Percentiles rank a stretch among this genome's conserved stretches.
Conservation (phyloP, 1,284 basidiomycete genomes). For the Ganoderma multipileum region DNA sequence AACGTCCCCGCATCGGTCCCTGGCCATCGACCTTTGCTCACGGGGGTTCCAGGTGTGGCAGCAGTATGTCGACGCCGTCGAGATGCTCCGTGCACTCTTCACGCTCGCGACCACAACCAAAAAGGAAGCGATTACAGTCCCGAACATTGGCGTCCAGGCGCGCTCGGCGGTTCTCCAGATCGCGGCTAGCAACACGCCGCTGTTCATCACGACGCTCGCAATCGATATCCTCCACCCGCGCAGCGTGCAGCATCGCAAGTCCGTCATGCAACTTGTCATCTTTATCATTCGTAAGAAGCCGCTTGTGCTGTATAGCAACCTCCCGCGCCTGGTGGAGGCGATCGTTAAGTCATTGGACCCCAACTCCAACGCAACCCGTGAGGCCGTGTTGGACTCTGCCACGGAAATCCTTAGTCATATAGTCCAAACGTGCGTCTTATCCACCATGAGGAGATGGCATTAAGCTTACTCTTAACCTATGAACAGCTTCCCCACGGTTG, state of each 20-base stretch:
- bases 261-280: slow-evolving; percentile 92
- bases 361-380: slow-evolving; percentile 82
- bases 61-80: slow-evolving; percentile 91
- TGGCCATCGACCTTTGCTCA: slow-evolving; percentile 91
- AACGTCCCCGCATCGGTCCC: slow-evolving; percentile 64
- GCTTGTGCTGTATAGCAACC: slow-evolving; percentile 83
- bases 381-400: slow-evolving; percentile 89
- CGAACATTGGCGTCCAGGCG: slow-evolving; percentile 72
- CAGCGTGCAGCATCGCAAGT: slow-evolving; percentile 81
- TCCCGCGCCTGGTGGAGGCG: slow-evolving; percentile 91
- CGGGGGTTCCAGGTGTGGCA: slow-evolving; percentile 95
- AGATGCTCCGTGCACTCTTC: slow-evolving; percentile 88
- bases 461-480: not conserved
- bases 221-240: slow-evolving; percentile 90
- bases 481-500: slow-evolving; percentile 87
- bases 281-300: slow-evolving; percentile 95
- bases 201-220: slow-evolving; percentile 96
- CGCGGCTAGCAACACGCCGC: slow-evolving; percentile 81
- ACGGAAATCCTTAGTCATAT: slow-evolving; percentile 93
- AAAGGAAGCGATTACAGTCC: slow-evolving; percentile 71
- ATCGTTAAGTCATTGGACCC: slow-evolving; percentile 98
- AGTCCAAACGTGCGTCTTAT: slow-evolving; percentile 77
- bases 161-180: slow-evolving; percentile 86
- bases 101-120: slow-evolving; percentile 75
- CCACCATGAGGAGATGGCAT: not conserved